Base-by-base conservation (phyloP, 1,284 basidiomycete genomes). In the Cronartium ribicola region DNA sequence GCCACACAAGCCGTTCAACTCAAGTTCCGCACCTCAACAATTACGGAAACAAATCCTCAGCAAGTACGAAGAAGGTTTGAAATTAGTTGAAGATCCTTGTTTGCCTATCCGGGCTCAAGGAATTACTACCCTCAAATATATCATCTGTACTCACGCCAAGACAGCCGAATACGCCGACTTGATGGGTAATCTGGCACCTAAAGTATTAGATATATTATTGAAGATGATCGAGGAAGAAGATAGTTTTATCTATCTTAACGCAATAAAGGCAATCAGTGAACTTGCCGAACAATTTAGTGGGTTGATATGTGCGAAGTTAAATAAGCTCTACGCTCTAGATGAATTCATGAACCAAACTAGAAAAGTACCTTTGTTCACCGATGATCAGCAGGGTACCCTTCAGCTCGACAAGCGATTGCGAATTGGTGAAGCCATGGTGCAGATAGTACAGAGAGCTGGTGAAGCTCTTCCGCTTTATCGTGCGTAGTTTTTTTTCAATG, bases 91-190 rank as follows among this genome's bases (percentile, higher is more conserved):
- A 81, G 95, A 98, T 81, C 90, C 92, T 0, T 88, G 95, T 57
- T 84, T 98, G 10, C 95, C 95, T n/a, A 92, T 98, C 20, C 89
- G 94, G 61, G 94, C 92, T 0, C 94, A 98, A 80, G 95, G 95
- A 0, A 84, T 96, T 3, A 84, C 91, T 43, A 84, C 93, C 29
- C 85, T 96, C n/a, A 88, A 89, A 40, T 39, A 62, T 86, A 90
- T 77, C 85, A 94, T 37, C 87, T 92, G 17, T 83, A 78, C 13
- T 59, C 85, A 70, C 4, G 14, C 78, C 41, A 79, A 81, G 72
- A 66, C 69, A 13, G 51, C 77, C 6, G 65, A 75, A 40, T 76
- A 78, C 10, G 79, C 80, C 10, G 78, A 82, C 48, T 78, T 85
- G 11, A 85, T 88, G 76, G 81, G 83, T 3, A 88, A 90, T 0